phyloP scores from a whole-genome alignment of 192 early-diverging fungal genomes.

The Entophlyctis luteolus region DNA sequence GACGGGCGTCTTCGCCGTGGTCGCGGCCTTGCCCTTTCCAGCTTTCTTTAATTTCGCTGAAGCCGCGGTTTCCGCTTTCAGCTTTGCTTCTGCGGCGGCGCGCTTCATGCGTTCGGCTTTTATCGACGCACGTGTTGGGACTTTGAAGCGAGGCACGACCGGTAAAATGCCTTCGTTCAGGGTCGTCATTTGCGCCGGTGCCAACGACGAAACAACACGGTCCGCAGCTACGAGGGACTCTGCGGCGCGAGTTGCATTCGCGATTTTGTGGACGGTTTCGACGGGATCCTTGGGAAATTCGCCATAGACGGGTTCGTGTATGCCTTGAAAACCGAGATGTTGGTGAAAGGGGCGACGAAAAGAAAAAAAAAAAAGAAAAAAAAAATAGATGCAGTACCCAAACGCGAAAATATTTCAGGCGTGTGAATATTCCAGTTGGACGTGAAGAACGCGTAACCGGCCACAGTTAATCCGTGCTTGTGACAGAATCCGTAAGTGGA shows the following conservation, averaged over 20 bases:
- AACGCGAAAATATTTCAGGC: constrained; percentile 36
- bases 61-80: background rate
- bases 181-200: constrained; percentile 13
- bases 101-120: constrained; percentile 21
- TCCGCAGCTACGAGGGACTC: constrained; percentile 19
- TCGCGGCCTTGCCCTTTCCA: constrained; percentile 19
- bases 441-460: constrained; percentile 48
- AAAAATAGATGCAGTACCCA: constrained; percentile 33
- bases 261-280: constrained; percentile 6
- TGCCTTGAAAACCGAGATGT: constrained; percentile 20
- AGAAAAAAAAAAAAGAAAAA: background rate
- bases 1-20: background rate
- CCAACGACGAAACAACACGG: constrained; percentile 24
- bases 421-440: constrained; percentile 43
- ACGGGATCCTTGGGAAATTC: constrained; percentile 13
- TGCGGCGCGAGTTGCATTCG: constrained; percentile 27
- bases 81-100: background rate
- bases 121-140: constrained; percentile 31
- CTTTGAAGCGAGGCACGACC: background rate
- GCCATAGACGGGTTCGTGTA: constrained; percentile 55
- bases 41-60: constrained; percentile 6
- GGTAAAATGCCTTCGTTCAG: constrained; percentile 33
- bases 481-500: constrained; percentile 39
- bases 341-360: background rate
- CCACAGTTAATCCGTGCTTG: constrained; percentile 30